Evolutionary conservation across 2,329 filamentous ascomycete genomes (phyloP).

Genomic region (Knoxdaviesia capensis): DNA sequence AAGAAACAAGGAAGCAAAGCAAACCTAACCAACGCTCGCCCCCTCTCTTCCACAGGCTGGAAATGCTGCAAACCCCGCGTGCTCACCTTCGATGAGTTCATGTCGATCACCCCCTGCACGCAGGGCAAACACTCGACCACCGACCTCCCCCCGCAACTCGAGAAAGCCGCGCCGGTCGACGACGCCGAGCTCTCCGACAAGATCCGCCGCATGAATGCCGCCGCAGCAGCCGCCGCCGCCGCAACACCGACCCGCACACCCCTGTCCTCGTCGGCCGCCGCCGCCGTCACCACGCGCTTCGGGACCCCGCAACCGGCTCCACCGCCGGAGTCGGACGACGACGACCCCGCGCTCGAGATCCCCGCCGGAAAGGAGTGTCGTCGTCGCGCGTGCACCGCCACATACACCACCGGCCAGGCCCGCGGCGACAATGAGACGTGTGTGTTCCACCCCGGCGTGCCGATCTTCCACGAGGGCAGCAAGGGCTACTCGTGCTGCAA

Average conservation of each 20-base stretch:
- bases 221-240: conserved; percentile 18
- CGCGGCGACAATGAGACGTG: conserved; percentile 62
- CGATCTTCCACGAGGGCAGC: conserved; percentile 94
- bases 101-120: conserved; percentile 79
- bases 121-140: conserved; percentile 81
- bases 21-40: background rate
- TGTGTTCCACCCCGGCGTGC: conserved; percentile 70
- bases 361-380: conserved; percentile 58
- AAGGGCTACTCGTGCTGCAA: conserved; percentile 98
- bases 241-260: conserved; percentile 19
- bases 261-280: conserved; percentile 18
- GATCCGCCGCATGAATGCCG: conserved; percentile 32
- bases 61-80: conserved; percentile 97
- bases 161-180: conserved; percentile 31
- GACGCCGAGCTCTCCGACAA: conserved; percentile 20
- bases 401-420: conserved; percentile 38
- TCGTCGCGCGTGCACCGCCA: conserved; percentile 50
- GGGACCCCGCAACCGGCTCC: conserved; percentile 32
- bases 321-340: conserved; percentile 64
- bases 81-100: conserved; percentile 95
- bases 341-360: conserved; percentile 57
- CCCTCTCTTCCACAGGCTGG: conserved; percentile 45
- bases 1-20: too few relatives aligned
- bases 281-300: too few relatives aligned
- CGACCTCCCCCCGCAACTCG: conserved; percentile 43